Conservation (phyloP, 148 eudicot species). For the Vaccinium vitisidaea region DNA sequence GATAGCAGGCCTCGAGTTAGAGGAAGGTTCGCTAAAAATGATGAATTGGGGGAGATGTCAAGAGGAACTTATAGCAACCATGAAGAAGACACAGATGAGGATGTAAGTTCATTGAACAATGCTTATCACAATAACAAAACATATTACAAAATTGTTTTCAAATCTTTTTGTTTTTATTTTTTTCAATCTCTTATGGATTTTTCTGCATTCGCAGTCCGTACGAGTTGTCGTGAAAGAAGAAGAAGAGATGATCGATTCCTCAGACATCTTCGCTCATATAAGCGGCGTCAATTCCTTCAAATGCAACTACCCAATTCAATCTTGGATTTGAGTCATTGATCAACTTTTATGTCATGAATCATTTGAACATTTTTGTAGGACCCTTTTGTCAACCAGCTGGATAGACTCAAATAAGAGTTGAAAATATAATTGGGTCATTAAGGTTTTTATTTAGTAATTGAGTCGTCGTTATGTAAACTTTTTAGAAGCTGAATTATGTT, state of each 20-base stretch:
- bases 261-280: slow-evolving; percentile 77
- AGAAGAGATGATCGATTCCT: slow-evolving; percentile 59
- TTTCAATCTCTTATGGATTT: neutral
- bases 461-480: neutral
- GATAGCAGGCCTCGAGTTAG: slow-evolving; percentile 93
- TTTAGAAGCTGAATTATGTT: neutral
- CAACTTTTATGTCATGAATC: neutral
- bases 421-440: neutral
- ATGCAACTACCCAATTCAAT: slow-evolving; percentile 71
- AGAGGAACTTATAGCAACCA: slow-evolving; percentile 49
- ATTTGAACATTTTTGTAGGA: slow-evolving; percentile 17
- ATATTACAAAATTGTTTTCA: too few relatives aligned
- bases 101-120: slow-evolving; percentile 30
- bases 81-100: slow-evolving; percentile 77
- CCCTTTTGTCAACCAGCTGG: slow-evolving; percentile 12
- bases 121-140: too few relatives aligned
- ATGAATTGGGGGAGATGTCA: slow-evolving; percentile 52
- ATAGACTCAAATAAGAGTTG: neutral
- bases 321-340: slow-evolving; percentile 53
- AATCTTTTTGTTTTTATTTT: neutral
- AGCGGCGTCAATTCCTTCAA: slow-evolving; percentile 86
- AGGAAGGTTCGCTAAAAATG: slow-evolving; percentile 95
- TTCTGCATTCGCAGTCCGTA: neutral
- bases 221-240: slow-evolving; percentile 61
- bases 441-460: neutral